Conservation (phyloP, 2,329 filamentous ascomycete genomes). For the Teratosphaeria pseudoeucalypti region DNA sequence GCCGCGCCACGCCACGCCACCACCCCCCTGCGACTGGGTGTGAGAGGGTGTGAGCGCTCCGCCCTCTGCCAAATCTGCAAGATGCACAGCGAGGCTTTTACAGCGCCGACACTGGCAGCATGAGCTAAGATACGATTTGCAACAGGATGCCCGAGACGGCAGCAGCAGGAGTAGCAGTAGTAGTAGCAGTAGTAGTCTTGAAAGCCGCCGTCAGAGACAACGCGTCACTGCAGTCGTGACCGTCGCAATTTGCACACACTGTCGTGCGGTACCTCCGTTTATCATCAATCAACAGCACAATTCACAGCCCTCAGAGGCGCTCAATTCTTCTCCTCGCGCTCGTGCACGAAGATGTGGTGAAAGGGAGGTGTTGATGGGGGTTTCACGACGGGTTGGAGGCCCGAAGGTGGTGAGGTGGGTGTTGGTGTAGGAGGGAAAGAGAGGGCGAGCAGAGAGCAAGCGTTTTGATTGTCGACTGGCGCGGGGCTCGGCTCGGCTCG, state of each 20-base stretch:
- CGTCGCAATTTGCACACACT: conserved; percentile 7
- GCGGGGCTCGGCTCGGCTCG: background rate
- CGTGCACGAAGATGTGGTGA: background rate
- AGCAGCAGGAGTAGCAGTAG: background rate
- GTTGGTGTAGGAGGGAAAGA: background rate
- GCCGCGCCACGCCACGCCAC: background rate
- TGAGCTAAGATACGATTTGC: conserved; percentile 2
- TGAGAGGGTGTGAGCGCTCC: no score
- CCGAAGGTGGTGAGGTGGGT: background rate
- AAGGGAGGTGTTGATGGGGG: background rate
- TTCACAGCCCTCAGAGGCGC: conserved; percentile 1
- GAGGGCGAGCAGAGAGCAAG: background rate
- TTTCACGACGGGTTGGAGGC: background rate
- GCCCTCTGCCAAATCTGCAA: background rate
- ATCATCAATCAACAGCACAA: background rate
- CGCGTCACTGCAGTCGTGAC: conserved; percentile 2
- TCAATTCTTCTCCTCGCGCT: background rate
- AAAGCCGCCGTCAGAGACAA: background rate
- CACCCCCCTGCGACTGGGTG: background rate
- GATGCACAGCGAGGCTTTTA: conserved; percentile 3
- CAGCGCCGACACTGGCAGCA: background rate
- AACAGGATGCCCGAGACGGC: background rate
- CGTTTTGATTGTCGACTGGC: background rate
- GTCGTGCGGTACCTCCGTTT: background rate
- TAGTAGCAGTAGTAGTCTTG: background rate